Percentiles rank a stretch among this genome's conserved stretches.
Evolutionary conservation across 208 protist species (phyloP).

Genomic region (Novymonas esmeraldas): DNA sequence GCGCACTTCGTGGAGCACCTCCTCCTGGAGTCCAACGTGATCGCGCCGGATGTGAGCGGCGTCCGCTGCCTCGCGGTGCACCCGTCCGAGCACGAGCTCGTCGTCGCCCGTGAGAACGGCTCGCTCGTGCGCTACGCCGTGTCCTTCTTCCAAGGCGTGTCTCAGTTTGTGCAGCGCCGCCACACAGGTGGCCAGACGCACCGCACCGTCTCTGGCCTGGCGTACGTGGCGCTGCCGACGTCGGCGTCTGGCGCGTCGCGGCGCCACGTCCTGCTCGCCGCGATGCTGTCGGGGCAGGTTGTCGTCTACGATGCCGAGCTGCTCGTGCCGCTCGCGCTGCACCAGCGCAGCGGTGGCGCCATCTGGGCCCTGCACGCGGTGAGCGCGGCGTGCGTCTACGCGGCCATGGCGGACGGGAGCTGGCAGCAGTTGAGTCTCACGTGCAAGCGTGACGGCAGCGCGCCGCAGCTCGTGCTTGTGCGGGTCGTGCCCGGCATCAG

Average conservation of each 20-base stretch:
- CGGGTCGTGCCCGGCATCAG: constrained; percentile 75
- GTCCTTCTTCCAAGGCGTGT: constrained; percentile 74
- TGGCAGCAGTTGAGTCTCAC: constrained; percentile 54
- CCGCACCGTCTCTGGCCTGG: constrained; percentile 72
- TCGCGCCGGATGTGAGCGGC: constrained; percentile 84
- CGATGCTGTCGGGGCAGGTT: constrained; percentile 83
- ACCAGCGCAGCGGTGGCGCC: constrained; percentile 83
- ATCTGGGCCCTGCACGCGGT: constrained; percentile 72
- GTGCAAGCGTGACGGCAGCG: constrained; percentile 19
- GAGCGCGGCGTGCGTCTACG: constrained; percentile 40
- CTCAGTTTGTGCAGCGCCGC: constrained; percentile 77
- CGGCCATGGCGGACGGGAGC: constrained; percentile 43
- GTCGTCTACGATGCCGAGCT: constrained; percentile 75
- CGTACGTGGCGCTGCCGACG: constrained; percentile 43
- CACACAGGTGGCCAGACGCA: constrained; percentile 71
- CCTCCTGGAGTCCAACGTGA: constrained; percentile 69
- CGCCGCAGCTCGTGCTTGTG: constrained; percentile 47
- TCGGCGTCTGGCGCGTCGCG: neutral
- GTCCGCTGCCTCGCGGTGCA: constrained; percentile 72
- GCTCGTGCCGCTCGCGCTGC: constrained; percentile 70
- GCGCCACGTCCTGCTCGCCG: constrained; percentile 49
- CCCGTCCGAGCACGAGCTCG: constrained; percentile 47
- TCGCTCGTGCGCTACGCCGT: constrained; percentile 73
- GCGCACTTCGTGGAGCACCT: constrained; percentile 28
- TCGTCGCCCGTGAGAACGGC: constrained; percentile 85